Evolutionary conservation across 345 rosid genomes (phyloP).

Genomic region (Salix arbutifolia): DNA sequence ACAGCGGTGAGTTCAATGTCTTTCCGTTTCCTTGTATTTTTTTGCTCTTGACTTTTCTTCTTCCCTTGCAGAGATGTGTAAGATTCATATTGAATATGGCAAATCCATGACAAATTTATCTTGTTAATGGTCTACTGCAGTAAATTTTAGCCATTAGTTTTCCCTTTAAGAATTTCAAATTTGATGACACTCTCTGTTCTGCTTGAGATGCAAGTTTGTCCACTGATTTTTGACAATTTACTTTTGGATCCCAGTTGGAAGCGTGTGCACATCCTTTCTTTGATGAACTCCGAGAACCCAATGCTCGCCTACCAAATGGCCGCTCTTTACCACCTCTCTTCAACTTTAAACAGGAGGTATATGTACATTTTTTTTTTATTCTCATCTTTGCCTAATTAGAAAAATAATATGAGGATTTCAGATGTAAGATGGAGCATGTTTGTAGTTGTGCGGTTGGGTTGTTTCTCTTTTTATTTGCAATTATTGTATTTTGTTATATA

Average conservation of each 20-base stretch:
- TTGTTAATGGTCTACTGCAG: background rate
- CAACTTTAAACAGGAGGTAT: slow-evolving; percentile 57
- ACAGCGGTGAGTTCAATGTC: slow-evolving; percentile 23
- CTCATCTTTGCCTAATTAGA: background rate
- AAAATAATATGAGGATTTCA: background rate
- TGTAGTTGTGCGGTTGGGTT: background rate
- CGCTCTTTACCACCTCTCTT: slow-evolving; percentile 29
- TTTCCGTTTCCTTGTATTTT: background rate
- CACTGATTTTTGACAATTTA: background rate
- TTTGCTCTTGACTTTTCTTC: background rate
- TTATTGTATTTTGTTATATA: background rate
- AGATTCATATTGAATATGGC: background rate
- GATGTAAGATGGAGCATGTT: background rate
- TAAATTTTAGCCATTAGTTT: background rate
- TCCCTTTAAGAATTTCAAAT: background rate
- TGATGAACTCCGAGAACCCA: slow-evolving; percentile 37
- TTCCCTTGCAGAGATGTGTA: background rate
- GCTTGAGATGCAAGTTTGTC: background rate
- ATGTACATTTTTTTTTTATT: background rate
- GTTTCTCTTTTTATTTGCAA: background rate
- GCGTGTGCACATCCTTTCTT: slow-evolving; percentile 38
- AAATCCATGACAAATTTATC: background rate
- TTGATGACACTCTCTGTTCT: background rate
- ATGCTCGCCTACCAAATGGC: slow-evolving; percentile 30
- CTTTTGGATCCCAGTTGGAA: slow-evolving; percentile 22